A percentile compares a stretch with the other conserved stretches of the same genome.
phyloP scores from a whole-genome alignment of 2,329 filamentous ascomycete species.

The Penicillium sp. region DNA sequence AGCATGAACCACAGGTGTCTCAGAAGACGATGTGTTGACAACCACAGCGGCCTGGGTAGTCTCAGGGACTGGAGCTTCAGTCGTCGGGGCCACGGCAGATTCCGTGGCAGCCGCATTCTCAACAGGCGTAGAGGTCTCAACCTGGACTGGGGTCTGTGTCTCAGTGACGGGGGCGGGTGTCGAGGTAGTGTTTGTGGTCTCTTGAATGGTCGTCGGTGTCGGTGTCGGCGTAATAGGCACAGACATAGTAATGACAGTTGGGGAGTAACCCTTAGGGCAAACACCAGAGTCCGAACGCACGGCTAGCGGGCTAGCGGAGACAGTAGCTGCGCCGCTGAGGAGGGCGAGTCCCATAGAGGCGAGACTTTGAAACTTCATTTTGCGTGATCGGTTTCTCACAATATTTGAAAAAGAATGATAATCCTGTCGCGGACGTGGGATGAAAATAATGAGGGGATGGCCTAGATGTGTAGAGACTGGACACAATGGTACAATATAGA shows the following conservation, averaged over 20 bases:
- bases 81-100: slow-evolving; percentile 4
- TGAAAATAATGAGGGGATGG: slow-evolving; percentile 1
- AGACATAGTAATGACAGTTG: slow-evolving; percentile 33
- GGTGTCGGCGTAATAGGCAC: slow-evolving; percentile 17
- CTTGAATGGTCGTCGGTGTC: slow-evolving; percentile 16
- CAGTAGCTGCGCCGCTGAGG: slow-evolving; percentile 28
- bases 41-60: slow-evolving; percentile 4
- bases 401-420: not conserved
- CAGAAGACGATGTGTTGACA: slow-evolving; percentile 6
- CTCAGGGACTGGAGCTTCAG: slow-evolving; percentile 7
- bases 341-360: slow-evolving; percentile 29
- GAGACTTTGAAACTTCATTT: slow-evolving; percentile 34
- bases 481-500: slow-evolving; percentile 21
- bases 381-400: not conserved
- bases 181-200: slow-evolving; percentile 19
- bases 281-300: slow-evolving; percentile 11
- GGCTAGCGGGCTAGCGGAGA: slow-evolving; percentile 29
- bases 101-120: slow-evolving; percentile 1
- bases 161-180: slow-evolving; percentile 8
- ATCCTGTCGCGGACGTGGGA: not conserved
- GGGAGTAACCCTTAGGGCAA: slow-evolving; percentile 34
- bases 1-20: slow-evolving; percentile 5
- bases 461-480: slow-evolving; percentile 16
- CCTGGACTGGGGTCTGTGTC: slow-evolving; percentile 1
- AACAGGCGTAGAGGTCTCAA: slow-evolving; percentile 6